These are phyloP conservation scores for Coemansia asiatica DNA, from an alignment of 192 early-diverging fungal species.

Conservation along the genomic window DNA sequence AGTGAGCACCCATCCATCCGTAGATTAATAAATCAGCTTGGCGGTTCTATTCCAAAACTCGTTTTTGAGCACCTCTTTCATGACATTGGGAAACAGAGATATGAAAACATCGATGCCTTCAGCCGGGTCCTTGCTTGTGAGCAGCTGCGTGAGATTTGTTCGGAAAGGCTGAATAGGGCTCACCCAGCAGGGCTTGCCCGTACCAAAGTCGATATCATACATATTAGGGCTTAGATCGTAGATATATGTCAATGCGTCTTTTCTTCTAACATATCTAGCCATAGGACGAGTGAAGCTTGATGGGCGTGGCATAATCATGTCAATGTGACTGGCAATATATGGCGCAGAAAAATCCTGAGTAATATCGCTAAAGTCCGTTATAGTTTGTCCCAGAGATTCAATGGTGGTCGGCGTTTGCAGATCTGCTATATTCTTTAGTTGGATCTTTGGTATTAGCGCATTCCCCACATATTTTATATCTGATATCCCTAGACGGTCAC, in stretches of 20 bases:
- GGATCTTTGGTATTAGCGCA: conserved; percentile 39
- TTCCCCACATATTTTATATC: conserved; percentile 29
- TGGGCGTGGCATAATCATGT: conserved; percentile 29
- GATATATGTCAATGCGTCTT: conserved; percentile 38
- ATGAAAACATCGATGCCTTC: conserved; percentile 52
- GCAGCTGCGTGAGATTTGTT: conserved; percentile 36
- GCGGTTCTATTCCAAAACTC: conserved; percentile 40
- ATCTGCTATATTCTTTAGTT: conserved; percentile 5
- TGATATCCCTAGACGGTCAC: conserved; percentile 14
- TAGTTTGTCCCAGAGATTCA: conserved; percentile 23
- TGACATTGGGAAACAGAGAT: conserved; percentile 34
- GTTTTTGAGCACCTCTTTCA: conserved; percentile 46
- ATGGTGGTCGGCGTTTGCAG: conserved; percentile 24
- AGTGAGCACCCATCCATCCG: too few relatives aligned
- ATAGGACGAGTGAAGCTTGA: conserved; percentile 45
- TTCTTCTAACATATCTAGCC: conserved; percentile 17
- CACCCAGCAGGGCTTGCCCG: conserved; percentile 42
- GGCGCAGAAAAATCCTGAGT: conserved; percentile 15
- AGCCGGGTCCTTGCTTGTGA: conserved; percentile 22
- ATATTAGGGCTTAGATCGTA: conserved; percentile 49
- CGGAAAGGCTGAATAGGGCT: conserved; percentile 48
- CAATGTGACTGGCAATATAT: conserved; percentile 27
- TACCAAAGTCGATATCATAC: conserved; percentile 46
- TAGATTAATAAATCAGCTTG: conserved; percentile 32
- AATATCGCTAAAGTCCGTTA: conserved; percentile 17